Percentiles rank a stretch among this genome's conserved stretches.
These are phyloP conservation scores for Cucumis hystrix DNA, from an alignment of 306 rosid genomes.

Conservation along the genomic window DNA sequence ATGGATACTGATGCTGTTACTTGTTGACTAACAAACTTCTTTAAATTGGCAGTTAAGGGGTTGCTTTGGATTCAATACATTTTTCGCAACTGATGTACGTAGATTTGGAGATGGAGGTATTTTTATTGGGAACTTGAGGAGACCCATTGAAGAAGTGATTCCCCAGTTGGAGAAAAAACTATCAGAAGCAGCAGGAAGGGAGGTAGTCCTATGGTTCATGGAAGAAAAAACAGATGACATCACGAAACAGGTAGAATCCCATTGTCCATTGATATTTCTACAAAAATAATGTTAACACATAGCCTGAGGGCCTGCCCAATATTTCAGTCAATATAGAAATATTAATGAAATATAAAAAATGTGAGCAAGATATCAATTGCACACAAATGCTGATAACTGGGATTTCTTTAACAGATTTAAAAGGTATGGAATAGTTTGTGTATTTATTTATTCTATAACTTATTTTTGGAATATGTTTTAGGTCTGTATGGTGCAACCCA, in stretches of 20 bases:
- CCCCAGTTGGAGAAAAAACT: slow-evolving; percentile 78
- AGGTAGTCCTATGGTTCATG: slow-evolving; percentile 86
- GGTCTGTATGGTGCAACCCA: slow-evolving; percentile 94
- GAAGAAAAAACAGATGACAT: slow-evolving; percentile 69
- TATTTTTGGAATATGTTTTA: slow-evolving; percentile 5
- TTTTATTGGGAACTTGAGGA: slow-evolving; percentile 79
- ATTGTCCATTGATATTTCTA: background rate
- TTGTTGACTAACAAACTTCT: background rate
- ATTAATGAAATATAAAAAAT: background rate
- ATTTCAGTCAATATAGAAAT: background rate
- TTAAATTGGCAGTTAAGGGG: slow-evolving; percentile 47
- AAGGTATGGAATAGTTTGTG: background rate
- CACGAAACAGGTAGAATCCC: slow-evolving; percentile 55
- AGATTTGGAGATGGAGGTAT: slow-evolving; percentile 97
- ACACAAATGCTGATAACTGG: background rate
- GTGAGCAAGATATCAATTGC: background rate
- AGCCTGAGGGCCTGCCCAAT: too few species aligned
- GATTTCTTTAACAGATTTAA: background rate
- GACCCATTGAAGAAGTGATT: slow-evolving; percentile 71
- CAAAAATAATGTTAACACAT: background rate
- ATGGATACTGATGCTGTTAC: background rate
- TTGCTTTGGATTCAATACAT: slow-evolving; percentile 82
- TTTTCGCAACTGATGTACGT: slow-evolving; percentile 82
- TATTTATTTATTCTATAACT: background rate
- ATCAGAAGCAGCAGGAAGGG: slow-evolving; percentile 68